These are phyloP conservation scores for Ceratocystis huliohia DNA, from an alignment of 2,329 filamentous ascomycete genomes.

Conservation along the genomic window DNA sequence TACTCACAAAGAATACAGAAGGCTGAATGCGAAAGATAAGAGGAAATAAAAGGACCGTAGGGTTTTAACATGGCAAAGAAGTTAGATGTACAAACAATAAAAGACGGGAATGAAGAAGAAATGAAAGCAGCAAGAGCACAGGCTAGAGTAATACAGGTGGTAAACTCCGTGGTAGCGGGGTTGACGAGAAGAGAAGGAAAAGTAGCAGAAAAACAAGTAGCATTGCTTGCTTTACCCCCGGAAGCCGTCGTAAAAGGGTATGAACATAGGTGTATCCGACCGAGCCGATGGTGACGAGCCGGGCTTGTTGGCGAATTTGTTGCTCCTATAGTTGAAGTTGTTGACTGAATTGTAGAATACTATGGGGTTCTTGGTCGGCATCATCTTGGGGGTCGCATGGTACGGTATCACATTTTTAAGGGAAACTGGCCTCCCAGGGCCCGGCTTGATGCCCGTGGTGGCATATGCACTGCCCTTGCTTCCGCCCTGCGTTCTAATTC, in stretches of 20 bases:
- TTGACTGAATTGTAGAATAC: not conserved
- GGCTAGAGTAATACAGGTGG: too few species aligned
- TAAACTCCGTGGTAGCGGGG: too few species aligned
- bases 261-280: not conserved
- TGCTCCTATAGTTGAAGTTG: not conserved
- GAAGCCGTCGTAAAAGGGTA: not conserved
- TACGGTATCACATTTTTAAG: slow-evolving; percentile 30
- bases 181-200: too few species aligned
- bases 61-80: not conserved
- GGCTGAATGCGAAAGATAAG: not conserved
- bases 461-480: not conserved
- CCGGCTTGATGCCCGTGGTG: not conserved
- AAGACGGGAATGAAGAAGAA: not conserved
- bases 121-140: not conserved
- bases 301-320: not conserved
- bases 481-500: slow-evolving; percentile 18
- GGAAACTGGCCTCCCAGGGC: slow-evolving; percentile 21
- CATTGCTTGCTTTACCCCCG: not conserved
- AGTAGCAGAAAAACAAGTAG: not conserved
- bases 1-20: not conserved
- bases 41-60: not conserved
- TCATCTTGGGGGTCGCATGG: slow-evolving; percentile 27
- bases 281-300: not conserved
- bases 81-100: not conserved
- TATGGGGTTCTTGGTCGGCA: slow-evolving; percentile 20